These are phyloP conservation scores for Tulasnella calospora DNA, from an alignment of 768 basidiomycete species.

Conservation along the genomic window DNA sequence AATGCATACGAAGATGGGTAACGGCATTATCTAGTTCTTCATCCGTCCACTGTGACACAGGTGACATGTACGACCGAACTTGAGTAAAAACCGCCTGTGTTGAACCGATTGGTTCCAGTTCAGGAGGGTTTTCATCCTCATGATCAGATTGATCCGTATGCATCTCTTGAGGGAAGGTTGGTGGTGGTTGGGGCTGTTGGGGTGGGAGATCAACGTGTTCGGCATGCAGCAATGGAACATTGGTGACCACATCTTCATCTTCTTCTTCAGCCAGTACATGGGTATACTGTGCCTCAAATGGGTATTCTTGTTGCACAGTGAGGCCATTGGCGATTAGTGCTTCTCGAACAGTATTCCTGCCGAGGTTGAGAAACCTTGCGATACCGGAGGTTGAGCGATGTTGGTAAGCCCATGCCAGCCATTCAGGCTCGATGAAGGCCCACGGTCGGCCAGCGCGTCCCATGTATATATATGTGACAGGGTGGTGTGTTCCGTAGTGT, in stretches of 20 bases:
- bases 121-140: too few species aligned
- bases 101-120: too few species aligned
- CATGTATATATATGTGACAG: neutral
- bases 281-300: neutral
- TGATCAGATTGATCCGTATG: too few species aligned
- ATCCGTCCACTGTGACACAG: slow-evolving; percentile 7
- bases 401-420: slow-evolving; percentile 30
- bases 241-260: too few species aligned
- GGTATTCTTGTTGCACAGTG: neutral
- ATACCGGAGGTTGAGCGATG: slow-evolving; percentile 28
- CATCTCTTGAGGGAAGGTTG: neutral
- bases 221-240: too few species aligned
- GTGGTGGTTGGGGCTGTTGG: neutral
- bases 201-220: neutral
- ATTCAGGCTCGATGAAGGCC: slow-evolving; percentile 28
- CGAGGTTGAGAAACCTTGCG: slow-evolving; percentile 29
- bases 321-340: slow-evolving; percentile 30
- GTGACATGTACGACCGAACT: neutral
- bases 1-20: slow-evolving; percentile 9
- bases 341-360: slow-evolving; percentile 27
- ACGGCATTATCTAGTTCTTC: slow-evolving; percentile 28
- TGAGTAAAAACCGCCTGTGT: too few species aligned
- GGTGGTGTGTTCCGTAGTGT: neutral
- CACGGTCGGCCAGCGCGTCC: neutral
- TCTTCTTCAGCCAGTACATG: slow-evolving; percentile 22